These are phyloP conservation scores for Orbilia blumenaviensis DNA, from an alignment of 2,329 filamentous ascomycete genomes.

Conservation along the genomic window DNA sequence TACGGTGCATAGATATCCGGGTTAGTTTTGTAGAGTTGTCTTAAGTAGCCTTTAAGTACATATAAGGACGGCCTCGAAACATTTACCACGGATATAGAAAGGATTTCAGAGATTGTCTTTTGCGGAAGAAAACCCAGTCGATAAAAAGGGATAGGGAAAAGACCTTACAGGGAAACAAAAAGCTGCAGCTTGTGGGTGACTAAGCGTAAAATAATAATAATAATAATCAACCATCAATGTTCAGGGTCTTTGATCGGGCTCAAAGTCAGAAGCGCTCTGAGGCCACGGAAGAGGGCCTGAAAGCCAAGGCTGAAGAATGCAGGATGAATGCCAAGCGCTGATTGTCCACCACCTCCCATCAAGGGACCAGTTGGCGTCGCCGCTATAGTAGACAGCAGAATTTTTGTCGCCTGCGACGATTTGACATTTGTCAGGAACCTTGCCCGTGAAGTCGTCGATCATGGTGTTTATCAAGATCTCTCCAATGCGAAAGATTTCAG, in stretches of 20 bases:
- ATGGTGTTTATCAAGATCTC: conserved; percentile 30
- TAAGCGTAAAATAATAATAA: neutral
- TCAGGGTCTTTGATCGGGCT: neutral
- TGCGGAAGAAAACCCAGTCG: too few species aligned
- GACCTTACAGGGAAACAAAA: neutral
- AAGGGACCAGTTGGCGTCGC: conserved; percentile 16
- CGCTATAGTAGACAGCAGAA: conserved; percentile 3
- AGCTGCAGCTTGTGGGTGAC: neutral
- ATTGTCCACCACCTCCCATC: conserved; percentile 41
- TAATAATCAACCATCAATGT: neutral
- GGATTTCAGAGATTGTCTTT: too few species aligned
- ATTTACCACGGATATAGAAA: too few species aligned
- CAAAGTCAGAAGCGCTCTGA: neutral
- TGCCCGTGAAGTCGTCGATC: conserved; percentile 1
- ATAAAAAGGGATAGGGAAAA: neutral
- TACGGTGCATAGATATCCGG: too few species aligned
- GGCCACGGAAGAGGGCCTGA: conserved; percentile 26
- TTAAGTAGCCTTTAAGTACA: too few species aligned
- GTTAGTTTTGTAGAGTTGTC: too few species aligned
- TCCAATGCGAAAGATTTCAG: conserved; percentile 19
- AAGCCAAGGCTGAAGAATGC: neutral
- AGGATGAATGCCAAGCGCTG: conserved; percentile 12
- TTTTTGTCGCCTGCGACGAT: neutral
- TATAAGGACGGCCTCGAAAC: too few species aligned
- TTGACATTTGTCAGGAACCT: neutral